Evolutionary conservation across 345 rosid species (phyloP), one percentile per base, ranked within the genome.

Genomic region (Lagerstroemia speciosa): DNA sequence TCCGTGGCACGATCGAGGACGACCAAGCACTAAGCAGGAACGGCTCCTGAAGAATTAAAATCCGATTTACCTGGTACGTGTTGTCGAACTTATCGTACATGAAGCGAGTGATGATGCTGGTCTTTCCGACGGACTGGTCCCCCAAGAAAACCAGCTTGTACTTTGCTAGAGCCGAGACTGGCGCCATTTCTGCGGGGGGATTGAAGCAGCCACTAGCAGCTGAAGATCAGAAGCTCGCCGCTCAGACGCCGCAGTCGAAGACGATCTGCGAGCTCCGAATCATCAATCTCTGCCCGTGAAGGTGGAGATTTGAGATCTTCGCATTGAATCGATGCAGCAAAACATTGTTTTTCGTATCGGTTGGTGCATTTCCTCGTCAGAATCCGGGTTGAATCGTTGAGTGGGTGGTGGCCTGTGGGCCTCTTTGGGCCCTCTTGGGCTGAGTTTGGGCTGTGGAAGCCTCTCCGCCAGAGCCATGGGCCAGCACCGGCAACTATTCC

Each of bases 51-150:
- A 30, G 63, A 27, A 34, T 36, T 16, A 29, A 29, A 36, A 64
- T 34, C 43, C 24, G 19, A 38, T 12, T 65, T 65, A 87, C 96
- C 96, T 89, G 93, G 71, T 88, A 90, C 36, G 93, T 90, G 80
- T 90, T 87, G 75, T 90, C 96, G 84, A 90, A 90, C 77, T 90
- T 90, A 71, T 90, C 93, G 85, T 90, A 90, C 96, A 90, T 90
- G 90, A 90, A 90, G 67, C 93, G 96, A 72, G 91, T 87, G 84
- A 90, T 90, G 87, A 90, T 90, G 83, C 93, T 90, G 69, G 96
- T 90, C 75, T 90, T 90, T 63, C 96, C 93, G 5, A 86, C 91
- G 62, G 96, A 90, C 74, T 90, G 96, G 78, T 90, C 93, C 68
- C 96, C 96, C 33, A 89, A 76, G 81, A 89, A 89, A 0, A 89